Percentiles rank a stretch among this genome's conserved stretches.
phyloP scores from a whole-genome alignment of 2,329 filamentous ascomycete species.

The Penicillium nordicum region DNA sequence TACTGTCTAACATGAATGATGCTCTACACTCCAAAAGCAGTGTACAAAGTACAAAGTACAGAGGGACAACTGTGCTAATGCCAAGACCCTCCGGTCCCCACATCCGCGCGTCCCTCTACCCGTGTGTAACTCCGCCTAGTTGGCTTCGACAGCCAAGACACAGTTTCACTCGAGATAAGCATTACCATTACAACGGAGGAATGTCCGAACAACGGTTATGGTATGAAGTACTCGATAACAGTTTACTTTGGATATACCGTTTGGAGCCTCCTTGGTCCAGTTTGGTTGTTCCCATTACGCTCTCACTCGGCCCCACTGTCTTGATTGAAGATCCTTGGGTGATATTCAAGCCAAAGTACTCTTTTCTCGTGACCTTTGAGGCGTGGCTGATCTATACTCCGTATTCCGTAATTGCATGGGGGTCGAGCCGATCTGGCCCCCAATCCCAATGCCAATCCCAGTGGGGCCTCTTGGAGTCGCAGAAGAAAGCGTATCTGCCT shows the following conservation, averaged over 20 bases:
- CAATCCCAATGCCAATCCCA: background rate
- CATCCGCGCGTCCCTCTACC: conserved; percentile 22
- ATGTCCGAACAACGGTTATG: background rate
- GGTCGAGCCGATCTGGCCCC: background rate
- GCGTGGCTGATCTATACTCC: background rate
- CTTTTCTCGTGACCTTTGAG: background rate
- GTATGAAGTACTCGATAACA: background rate
- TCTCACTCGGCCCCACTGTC: background rate
- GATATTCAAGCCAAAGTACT: background rate
- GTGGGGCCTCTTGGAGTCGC: background rate
- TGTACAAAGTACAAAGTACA: background rate
- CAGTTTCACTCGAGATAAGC: background rate
- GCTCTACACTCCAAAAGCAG: background rate
- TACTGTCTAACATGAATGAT: background rate
- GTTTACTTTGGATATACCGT: background rate
- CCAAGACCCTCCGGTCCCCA: conserved; percentile 21
- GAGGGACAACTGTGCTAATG: conserved; percentile 1
- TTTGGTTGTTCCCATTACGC: background rate
- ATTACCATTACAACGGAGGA: background rate
- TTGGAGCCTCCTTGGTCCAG: background rate
- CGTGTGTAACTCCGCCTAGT: background rate
- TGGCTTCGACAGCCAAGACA: conserved; percentile 2
- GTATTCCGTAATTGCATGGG: background rate
- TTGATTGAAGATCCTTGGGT: background rate
- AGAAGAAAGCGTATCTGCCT: background rate